Evolutionary conservation across 2,329 filamentous ascomycete species (phyloP).

Genomic region (Dactylella cylindrospora): DNA sequence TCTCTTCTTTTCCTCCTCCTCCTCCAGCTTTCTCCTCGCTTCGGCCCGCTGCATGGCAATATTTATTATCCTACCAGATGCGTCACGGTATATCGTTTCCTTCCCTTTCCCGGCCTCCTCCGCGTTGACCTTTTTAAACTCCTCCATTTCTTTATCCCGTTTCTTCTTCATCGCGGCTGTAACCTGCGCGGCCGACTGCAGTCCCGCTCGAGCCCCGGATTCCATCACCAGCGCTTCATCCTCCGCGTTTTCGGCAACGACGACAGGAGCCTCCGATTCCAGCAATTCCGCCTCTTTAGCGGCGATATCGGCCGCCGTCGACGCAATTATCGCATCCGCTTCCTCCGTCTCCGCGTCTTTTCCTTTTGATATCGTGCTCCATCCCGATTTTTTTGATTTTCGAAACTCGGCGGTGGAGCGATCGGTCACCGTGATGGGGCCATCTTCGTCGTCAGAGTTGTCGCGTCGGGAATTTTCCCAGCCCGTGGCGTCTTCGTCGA

Average conservation of each 20-base stretch:
- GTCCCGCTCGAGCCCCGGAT: conserved; percentile 79
- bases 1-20: conserved; percentile 65
- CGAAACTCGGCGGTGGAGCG: conserved; percentile 54
- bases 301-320: conserved; percentile 67
- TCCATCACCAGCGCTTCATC: conserved; percentile 71
- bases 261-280: conserved; percentile 58
- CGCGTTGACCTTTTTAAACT: conserved; percentile 55
- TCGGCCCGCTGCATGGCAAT: conserved; percentile 87
- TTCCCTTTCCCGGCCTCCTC: conserved; percentile 55
- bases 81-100: conserved; percentile 93
- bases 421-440: conserved; percentile 51
- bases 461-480: conserved; percentile 56
- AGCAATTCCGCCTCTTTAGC: conserved; percentile 54
- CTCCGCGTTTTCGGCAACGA: conserved; percentile 57
- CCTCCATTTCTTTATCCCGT: conserved; percentile 64
- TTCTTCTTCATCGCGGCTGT: conserved; percentile 68
- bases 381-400: conserved; percentile 31
- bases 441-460: conserved; percentile 62
- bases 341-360: conserved; percentile 62
- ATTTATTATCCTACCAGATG: conserved; percentile 90
- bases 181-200: conserved; percentile 81
- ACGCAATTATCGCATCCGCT: conserved; percentile 76
- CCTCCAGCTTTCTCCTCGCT: conserved; percentile 74
- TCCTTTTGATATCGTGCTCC: conserved; percentile 50
- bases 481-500: conserved; percentile 64